Conservation (phyloP, 1,284 basidiomycete genomes). For the Ganoderma boninense region DNA sequence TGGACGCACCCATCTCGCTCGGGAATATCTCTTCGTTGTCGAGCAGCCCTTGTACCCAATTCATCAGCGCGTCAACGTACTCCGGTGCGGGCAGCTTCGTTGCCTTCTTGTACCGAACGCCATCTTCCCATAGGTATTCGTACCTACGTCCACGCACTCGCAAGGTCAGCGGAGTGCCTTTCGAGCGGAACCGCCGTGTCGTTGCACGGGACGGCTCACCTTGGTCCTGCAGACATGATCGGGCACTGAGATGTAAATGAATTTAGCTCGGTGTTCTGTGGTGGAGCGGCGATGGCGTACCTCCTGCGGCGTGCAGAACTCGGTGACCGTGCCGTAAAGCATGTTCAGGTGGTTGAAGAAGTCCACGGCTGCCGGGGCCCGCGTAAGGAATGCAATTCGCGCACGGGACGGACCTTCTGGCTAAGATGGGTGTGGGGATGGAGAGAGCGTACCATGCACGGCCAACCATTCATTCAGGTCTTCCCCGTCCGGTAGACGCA, state of each 20-base stretch:
- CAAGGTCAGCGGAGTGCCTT: background rate
- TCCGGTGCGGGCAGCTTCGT: constrained; percentile 94
- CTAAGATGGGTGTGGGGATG: background rate
- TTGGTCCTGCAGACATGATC: constrained; percentile 98
- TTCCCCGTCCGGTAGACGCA: constrained; percentile 93
- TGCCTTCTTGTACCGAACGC: constrained; percentile 89
- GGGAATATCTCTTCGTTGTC: constrained; percentile 96
- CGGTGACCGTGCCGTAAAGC: constrained; percentile 95
- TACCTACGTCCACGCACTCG: constrained; percentile 59
- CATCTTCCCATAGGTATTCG: constrained; percentile 99
- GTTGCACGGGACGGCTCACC: constrained; percentile 57
- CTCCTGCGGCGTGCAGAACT: constrained; percentile 95
- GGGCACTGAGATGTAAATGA: constrained; percentile 74
- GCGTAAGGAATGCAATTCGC: background rate
- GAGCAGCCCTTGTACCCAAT: constrained; percentile 94
- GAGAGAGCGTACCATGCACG: constrained; percentile 80
- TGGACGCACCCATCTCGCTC: constrained; percentile 84
- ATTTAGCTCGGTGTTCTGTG: background rate
- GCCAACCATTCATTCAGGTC: constrained; percentile 97
- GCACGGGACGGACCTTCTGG: background rate
- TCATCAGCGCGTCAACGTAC: constrained; percentile 99
- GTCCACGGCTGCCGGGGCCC: constrained; percentile 77
- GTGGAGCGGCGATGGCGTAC: constrained; percentile 48
- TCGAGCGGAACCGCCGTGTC: background rate
- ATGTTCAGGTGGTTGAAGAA: constrained; percentile 98